phyloP scores from a whole-genome alignment of 352 stramenopile species.

The Phytophthora pistaciae region DNA sequence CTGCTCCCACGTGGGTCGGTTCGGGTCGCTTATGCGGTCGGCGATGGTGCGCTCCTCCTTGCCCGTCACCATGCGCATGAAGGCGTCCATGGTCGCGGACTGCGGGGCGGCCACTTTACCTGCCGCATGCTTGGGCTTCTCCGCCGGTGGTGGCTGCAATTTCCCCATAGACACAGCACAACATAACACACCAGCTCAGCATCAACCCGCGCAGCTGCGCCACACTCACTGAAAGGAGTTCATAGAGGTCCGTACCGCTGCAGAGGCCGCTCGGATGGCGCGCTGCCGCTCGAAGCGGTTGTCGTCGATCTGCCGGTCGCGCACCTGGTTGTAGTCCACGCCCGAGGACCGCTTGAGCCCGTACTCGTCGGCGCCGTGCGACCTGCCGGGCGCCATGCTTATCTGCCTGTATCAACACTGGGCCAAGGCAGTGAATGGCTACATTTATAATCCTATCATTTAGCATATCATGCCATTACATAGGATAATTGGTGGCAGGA shows the following conservation, averaged over 20 bases:
- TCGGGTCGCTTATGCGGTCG: slow-evolving; percentile 94
- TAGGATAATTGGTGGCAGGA: background rate
- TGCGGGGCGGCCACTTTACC: slow-evolving; percentile 25
- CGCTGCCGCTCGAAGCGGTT: slow-evolving; percentile 84
- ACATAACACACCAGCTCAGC: background rate
- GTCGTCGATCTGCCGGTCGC: slow-evolving; percentile 87
- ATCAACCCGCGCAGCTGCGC: background rate
- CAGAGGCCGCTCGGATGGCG: slow-evolving; percentile 48
- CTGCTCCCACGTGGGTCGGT: slow-evolving; percentile 96
- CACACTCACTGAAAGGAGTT: background rate
- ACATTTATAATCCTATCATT: slow-evolving; percentile 8
- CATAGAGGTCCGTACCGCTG: slow-evolving; percentile 32
- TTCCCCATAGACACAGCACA: background rate
- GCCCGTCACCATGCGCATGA: slow-evolving; percentile 94
- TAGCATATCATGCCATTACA: slow-evolving; percentile 11
- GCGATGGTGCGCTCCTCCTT: slow-evolving; percentile 95
- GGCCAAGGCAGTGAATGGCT: slow-evolving; percentile 12
- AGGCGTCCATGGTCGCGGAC: slow-evolving; percentile 93
- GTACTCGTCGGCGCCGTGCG: slow-evolving; percentile 52
- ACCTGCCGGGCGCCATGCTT: slow-evolving; percentile 32
- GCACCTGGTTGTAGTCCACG: slow-evolving; percentile 87
- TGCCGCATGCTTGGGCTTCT: slow-evolving; percentile 29
- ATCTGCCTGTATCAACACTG: background rate
- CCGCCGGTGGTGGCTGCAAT: slow-evolving; percentile 23
- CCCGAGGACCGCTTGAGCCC: slow-evolving; percentile 82